Conservation (phyloP, 257 asterid species). For the Schizonepeta tenuifolia region DNA sequence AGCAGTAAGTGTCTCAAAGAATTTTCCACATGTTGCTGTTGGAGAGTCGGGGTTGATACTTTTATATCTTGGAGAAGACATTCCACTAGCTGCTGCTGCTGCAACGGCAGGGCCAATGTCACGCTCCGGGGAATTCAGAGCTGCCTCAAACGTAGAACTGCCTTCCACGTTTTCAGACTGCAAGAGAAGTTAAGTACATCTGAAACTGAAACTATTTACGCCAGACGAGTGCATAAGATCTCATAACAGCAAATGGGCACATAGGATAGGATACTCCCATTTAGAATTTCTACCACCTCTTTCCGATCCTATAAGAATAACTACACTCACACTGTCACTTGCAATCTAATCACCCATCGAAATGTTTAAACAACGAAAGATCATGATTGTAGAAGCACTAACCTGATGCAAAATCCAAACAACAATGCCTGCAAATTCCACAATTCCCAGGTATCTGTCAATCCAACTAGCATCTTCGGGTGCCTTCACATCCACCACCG, state of each 20-base stretch:
- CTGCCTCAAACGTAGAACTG: constrained; percentile 39
- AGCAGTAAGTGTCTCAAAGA: constrained; percentile 82
- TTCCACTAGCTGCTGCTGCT: constrained; percentile 79
- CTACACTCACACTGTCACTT: background rate
- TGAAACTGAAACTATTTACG: background rate
- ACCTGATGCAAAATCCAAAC: constrained; percentile 99
- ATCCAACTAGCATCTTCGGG: constrained; percentile 97
- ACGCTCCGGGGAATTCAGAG: constrained; percentile 40
- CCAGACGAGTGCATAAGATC: background rate
- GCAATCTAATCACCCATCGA: constrained; percentile 5
- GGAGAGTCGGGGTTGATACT: constrained; percentile 93
- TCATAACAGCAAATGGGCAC: background rate
- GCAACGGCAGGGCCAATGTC: constrained; percentile 73
- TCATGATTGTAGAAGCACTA: constrained; percentile 16
- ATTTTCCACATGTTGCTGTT: constrained; percentile 77
- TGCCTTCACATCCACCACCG: constrained; percentile 89
- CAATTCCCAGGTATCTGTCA: constrained; percentile 89
- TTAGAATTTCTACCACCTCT: background rate
- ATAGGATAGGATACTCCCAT: background rate
- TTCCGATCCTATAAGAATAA: background rate
- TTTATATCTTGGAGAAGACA: constrained; percentile 85
- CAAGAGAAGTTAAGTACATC: constrained; percentile 18
- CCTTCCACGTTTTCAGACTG: constrained; percentile 95
- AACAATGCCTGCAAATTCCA: constrained; percentile 97
- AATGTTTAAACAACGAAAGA: background rate